phyloP scores from a whole-genome alignment of 139 green algal species.

The Chara braunii region DNA sequence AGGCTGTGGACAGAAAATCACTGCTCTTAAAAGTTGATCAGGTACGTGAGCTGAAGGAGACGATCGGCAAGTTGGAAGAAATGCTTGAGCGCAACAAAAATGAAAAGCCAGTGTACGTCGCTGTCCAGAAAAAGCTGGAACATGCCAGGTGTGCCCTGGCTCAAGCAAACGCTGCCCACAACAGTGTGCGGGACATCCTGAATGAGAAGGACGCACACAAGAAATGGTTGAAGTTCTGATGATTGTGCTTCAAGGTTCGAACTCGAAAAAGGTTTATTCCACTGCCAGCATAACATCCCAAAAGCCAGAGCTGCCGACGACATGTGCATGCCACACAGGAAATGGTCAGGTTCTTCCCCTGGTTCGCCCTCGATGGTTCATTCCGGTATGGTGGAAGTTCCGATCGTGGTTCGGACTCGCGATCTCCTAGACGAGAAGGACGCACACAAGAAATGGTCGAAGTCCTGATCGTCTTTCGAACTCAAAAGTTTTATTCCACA shows the following conservation, averaged over 20 bases:
- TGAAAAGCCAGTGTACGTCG: constrained; percentile 9
- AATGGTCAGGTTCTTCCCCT: too few relatives aligned
- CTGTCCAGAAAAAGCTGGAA: constrained; percentile 14
- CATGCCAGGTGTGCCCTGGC: neutral
- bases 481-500: too few relatives aligned
- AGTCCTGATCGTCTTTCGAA: constrained; percentile 22
- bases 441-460: constrained; percentile 7
- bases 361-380: too few relatives aligned
- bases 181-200: neutral
- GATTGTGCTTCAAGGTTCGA: neutral
- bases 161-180: constrained; percentile 1
- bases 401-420: too few relatives aligned
- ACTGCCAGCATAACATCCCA: too few relatives aligned
- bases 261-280: too few relatives aligned
- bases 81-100: constrained; percentile 17
- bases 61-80: constrained; percentile 18
- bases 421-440: constrained; percentile 15
- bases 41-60: constrained; percentile 10
- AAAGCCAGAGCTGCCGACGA: too few relatives aligned
- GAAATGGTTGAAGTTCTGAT: constrained; percentile 25
- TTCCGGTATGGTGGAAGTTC: too few relatives aligned
- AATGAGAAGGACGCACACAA: constrained; percentile 10
- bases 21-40: constrained; percentile 13
- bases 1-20: neutral
- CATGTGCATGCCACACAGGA: too few relatives aligned